A percentile compares a stretch with the other conserved stretches of the same genome.
Evolutionary conservation across 2,329 filamentous ascomycete species (phyloP).

Genomic region (Paramyrothecium roridum): DNA sequence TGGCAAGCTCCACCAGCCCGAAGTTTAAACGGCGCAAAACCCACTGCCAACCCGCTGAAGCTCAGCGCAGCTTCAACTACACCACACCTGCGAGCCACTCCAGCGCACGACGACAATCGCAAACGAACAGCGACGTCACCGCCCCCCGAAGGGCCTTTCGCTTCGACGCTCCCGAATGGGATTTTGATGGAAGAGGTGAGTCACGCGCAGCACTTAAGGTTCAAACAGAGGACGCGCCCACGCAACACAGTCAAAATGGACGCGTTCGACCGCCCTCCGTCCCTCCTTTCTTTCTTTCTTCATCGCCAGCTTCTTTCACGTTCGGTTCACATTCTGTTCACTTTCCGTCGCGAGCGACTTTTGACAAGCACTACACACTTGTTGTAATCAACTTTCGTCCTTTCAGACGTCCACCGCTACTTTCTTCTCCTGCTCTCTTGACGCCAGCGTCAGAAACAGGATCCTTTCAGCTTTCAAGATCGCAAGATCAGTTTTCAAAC

Average conservation of each 20-base stretch:
- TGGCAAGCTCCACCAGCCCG: not conserved
- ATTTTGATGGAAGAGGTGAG: no score
- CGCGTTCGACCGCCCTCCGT: not conserved
- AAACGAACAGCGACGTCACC: not conserved
- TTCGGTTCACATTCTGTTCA: not conserved
- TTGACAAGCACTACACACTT: not conserved
- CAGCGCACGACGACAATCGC: no score
- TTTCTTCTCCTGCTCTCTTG: not conserved
- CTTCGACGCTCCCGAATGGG: no score
- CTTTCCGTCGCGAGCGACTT: slow-evolving; percentile 1
- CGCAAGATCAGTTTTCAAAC: not conserved
- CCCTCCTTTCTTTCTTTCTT: not conserved
- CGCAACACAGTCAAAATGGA: not conserved
- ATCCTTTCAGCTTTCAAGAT: not conserved
- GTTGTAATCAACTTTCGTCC: not conserved
- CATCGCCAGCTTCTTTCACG: not conserved
- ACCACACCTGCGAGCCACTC: not conserved
- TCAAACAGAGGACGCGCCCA: no score
- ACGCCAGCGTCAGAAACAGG: not conserved
- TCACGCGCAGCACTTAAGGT: no score
- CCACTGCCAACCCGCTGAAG: not conserved
- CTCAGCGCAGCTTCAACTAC: not conserved
- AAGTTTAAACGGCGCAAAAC: not conserved
- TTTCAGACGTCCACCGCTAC: not conserved
- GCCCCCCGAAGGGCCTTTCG: not conserved